Base-by-base conservation (phyloP, 2,329 filamentous ascomycete genomes). In the Colletotrichum lentis region DNA sequence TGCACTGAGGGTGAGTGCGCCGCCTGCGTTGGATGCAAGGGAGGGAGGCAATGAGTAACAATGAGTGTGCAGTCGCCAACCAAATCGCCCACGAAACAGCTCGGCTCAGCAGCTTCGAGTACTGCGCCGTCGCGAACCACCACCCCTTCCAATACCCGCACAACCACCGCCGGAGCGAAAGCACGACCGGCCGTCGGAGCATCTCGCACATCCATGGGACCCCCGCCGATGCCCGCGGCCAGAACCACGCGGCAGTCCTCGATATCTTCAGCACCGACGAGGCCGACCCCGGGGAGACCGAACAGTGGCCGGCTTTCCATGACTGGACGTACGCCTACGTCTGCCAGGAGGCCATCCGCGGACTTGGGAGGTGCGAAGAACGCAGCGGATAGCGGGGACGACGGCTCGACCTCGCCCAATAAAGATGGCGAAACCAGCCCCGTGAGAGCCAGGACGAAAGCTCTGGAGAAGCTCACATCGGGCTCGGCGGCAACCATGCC, bases 1-100 rank as follows among this genome's bases (percentile, higher is more conserved):
- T 74, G 83, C 88, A 67, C 76, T 81, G 41, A 84, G 87, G 75
- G 87, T 89, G 78, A 73, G 53, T 69, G 3, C 12, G 14, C 41
- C 12, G 24, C 50, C 35, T 55, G n/a, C 11, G 24, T 58, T 58
- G n/a, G 2, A 57, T 7, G 27, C 14, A 47, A 20, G 39, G 43
- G 31, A 35, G 31, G 31, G 31, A 35, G 55, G 39, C 37, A 39
- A 46, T 22, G 20, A 47, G 14, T 69, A 54, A 68, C 60, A 39
- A 59, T 59, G 31, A 43, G 47, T 72, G 11, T 11, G 37, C 64
- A 94, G 89, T 93, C 90, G 67, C 91, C 92, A 2, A 90, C 87
- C 0, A 94, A 92, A 74, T 94, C 91, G 1, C 92, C 92, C 1
- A 92, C 90, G 3, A 96, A 96, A 75, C 90, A 92, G 73, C 77